Evolutionary conservation across 2,329 filamentous ascomycete species (phyloP).

Genomic region (Dactylellina leptospora): DNA sequence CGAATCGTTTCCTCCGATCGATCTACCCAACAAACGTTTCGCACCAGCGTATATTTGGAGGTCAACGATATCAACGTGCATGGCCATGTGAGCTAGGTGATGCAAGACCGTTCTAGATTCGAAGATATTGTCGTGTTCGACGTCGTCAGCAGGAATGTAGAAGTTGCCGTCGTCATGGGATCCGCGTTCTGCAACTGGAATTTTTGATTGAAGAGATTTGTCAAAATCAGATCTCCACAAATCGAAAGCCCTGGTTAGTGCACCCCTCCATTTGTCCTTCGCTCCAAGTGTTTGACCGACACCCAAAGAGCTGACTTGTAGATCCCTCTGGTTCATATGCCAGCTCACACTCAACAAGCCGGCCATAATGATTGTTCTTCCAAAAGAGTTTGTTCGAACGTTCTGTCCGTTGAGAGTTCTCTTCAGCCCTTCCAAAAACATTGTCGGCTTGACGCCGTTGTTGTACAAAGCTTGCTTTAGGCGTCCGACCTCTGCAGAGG

Average conservation of each 20-base stretch:
- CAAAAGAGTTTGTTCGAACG: conserved; percentile 91
- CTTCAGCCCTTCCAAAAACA: conserved; percentile 91
- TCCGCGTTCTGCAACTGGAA: conserved; percentile 57
- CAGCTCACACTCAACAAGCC: conserved; percentile 91
- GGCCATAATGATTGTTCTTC: conserved; percentile 90
- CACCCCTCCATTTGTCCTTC: conserved; percentile 87
- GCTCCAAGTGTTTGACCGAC: conserved; percentile 82
- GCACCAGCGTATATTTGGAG: conserved; percentile 95
- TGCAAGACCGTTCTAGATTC: conserved; percentile 90
- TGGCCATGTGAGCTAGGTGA: conserved; percentile 95
- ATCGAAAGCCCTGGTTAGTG: conserved; percentile 87
- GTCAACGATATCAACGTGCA: conserved; percentile 97
- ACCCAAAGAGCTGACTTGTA: conserved; percentile 85
- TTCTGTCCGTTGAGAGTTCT: conserved; percentile 83
- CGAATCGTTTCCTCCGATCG: conserved; percentile 83
- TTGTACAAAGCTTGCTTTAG: conserved; percentile 81
- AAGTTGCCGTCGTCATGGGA: conserved; percentile 58
- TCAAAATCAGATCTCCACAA: conserved; percentile 94
- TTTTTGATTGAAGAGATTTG: conserved; percentile 72
- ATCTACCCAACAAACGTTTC: conserved; percentile 81
- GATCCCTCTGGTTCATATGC: conserved; percentile 96
- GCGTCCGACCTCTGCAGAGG: conserved; percentile 82
- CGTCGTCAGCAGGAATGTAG: conserved; percentile 65
- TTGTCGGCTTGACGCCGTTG: conserved; percentile 82
- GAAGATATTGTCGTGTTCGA: conserved; percentile 76